Conservation (phyloP, 257 asterid genomes). For the Solanum dulcamara region DNA sequence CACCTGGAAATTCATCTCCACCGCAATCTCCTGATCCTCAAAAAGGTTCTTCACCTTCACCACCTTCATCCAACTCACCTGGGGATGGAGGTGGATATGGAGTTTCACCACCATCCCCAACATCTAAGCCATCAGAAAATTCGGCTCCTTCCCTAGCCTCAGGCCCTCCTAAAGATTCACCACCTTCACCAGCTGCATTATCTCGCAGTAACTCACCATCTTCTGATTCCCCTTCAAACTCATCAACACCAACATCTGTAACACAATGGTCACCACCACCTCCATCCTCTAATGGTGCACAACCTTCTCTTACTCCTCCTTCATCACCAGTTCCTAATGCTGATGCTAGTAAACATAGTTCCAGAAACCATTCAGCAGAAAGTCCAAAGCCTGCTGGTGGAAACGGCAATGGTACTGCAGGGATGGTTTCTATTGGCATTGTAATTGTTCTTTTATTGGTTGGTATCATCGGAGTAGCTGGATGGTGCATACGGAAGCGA, state of each 20-base stretch:
- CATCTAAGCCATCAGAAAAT: background rate
- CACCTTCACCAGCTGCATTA: slow-evolving; percentile 21
- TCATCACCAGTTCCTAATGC: slow-evolving; percentile 25
- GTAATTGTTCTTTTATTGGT: slow-evolving; percentile 36
- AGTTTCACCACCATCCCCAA: background rate
- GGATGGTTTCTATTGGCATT: slow-evolving; percentile 27
- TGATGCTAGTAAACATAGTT: slow-evolving; percentile 16
- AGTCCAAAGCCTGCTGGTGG: slow-evolving; percentile 21
- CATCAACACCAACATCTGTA: slow-evolving; percentile 4
- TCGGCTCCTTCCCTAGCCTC: slow-evolving; percentile 32
- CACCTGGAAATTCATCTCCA: slow-evolving; percentile 6
- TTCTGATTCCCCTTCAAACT: background rate
- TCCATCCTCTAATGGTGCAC: background rate
- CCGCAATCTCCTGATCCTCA: slow-evolving; percentile 23
- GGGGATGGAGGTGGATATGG: background rate
- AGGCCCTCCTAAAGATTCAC: slow-evolving; percentile 21
- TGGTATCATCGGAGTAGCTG: slow-evolving; percentile 34
- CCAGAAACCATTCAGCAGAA: slow-evolving; percentile 19
- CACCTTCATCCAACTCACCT: slow-evolving; percentile 1
- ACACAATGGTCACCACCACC: slow-evolving; percentile 4
- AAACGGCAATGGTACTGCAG: slow-evolving; percentile 45
- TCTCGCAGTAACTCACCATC: background rate
- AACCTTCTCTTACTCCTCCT: slow-evolving; percentile 29
- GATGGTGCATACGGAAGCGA: slow-evolving; percentile 39
- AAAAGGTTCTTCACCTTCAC: slow-evolving; percentile 18